A percentile compares a stretch with the other conserved stretches of the same genome.
Conservation (phyloP, 768 basidiomycete species). For the Roridomyces roridus region DNA sequence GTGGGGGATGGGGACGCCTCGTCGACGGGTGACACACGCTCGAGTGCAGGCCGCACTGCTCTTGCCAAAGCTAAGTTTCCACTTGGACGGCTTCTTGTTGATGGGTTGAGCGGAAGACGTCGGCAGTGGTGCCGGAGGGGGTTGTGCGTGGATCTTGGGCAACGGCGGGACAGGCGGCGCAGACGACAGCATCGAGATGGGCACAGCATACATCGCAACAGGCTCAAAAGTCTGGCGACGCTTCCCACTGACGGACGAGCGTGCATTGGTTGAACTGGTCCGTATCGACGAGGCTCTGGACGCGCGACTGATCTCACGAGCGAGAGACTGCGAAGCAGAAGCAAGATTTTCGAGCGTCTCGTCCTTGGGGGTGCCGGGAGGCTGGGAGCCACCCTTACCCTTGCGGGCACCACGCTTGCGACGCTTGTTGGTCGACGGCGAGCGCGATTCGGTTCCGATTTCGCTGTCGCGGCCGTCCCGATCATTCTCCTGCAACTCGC, state of each 20-base stretch:
- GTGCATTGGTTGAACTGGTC: conserved; percentile 37
- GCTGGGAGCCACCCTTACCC: conserved; percentile 65
- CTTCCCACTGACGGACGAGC: conserved; percentile 33
- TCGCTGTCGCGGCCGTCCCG: conserved; percentile 44
- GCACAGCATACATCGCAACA: conserved; percentile 51
- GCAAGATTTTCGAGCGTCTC: conserved; percentile 75
- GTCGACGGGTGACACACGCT: conserved; percentile 46
- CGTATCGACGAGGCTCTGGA: conserved; percentile 54
- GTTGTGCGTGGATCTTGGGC: conserved; percentile 32
- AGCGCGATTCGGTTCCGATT: conserved; percentile 54
- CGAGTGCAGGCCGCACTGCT: conserved; percentile 46
- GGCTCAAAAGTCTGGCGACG: conserved; percentile 46
- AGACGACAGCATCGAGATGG: conserved; percentile 38
- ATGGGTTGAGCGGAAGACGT: conserved; percentile 41
- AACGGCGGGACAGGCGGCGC: conserved; percentile 17
- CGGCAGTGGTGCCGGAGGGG: conserved; percentile 29
- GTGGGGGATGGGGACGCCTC: conserved; percentile 32
- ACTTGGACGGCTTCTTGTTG: conserved; percentile 84
- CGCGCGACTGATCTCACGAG: conserved; percentile 80
- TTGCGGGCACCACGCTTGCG: conserved; percentile 87
- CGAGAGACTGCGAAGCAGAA: conserved; percentile 80
- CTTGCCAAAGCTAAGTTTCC: conserved; percentile 82
- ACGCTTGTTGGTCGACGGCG: conserved; percentile 77
- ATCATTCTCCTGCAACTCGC: conserved; percentile 30
- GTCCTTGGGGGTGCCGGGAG: conserved; percentile 48